Base-by-base conservation (phyloP, 768 basidiomycete species). In the Mycena crocata region DNA sequence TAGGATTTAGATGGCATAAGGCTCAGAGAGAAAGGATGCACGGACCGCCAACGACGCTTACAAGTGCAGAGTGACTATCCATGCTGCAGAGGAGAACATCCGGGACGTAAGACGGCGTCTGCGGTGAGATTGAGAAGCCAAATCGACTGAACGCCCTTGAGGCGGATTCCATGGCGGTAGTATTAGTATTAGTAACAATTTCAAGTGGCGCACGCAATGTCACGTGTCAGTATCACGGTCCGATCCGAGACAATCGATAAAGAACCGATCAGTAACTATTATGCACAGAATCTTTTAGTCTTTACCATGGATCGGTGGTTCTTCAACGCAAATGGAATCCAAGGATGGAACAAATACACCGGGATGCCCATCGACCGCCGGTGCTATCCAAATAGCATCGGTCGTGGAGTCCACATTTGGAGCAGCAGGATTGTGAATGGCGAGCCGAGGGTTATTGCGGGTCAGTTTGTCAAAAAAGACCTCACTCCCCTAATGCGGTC, bases 331-430 rank as follows among this genome's bases (percentile, higher is more conserved):
- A n/a, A n/a, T 45, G 42, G 42, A 34, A 57, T 17, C n/a, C 0
- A 44, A 24, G 57, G 57, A 49, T 59, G 57, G 57, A 9, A 24
- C 10, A 10, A 26, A 4, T 46, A 59, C 44, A 24, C 3, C 8
- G 57, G 57, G 8, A n/a, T n/a, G n/a, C 3, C 15, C 31, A 28
- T 46, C 30, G 46, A 59, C 26, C 57, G 57, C 32, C 57, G 57
- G 34, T 46, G 32, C 34, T 59, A 59, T 49, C 57, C 57, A 28
- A 59, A 59, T 39, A 59, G 57, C 34, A 23, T 24, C 32, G 34
- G 34, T 14, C 57, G 57, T 48, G 57, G 35, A n/a, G 57, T 59
- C 24, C 57, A 59, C 28, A 49, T 59, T 46, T 59, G 57, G 57
- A 46, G 23, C 32, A 59, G 57, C 46, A 8, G 8, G 30, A 30